Percentiles rank a stretch among this genome's conserved stretches.
These are phyloP conservation scores for Yamadazyma jaroonii DNA, from an alignment of 1,139 yeast genomes.

Conservation along the genomic window DNA sequence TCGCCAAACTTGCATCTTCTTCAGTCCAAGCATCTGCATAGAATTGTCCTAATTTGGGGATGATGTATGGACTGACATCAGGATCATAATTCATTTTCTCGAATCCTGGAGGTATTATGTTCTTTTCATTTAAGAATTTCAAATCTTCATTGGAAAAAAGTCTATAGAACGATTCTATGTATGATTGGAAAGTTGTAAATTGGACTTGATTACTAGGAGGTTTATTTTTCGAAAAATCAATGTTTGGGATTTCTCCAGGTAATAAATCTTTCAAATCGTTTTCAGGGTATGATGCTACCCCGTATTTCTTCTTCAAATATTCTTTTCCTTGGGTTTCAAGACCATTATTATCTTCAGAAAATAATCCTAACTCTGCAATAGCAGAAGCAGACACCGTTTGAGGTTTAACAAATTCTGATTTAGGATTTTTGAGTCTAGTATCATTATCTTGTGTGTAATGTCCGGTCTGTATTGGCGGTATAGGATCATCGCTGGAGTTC, in stretches of 20 bases:
- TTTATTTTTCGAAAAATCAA: slow-evolving; percentile 80
- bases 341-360: slow-evolving; percentile 56
- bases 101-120: slow-evolving; percentile 53
- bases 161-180: slow-evolving; percentile 82
- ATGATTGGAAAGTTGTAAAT: slow-evolving; percentile 81
- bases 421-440: slow-evolving; percentile 67
- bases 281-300: slow-evolving; percentile 86
- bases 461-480: slow-evolving; percentile 48
- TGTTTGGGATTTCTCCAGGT: slow-evolving; percentile 87
- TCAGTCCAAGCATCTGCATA: slow-evolving; percentile 86
- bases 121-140: slow-evolving; percentile 63
- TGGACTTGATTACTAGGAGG: slow-evolving; percentile 89
- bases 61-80: slow-evolving; percentile 61
- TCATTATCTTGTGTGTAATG: slow-evolving; percentile 50
- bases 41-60: slow-evolving; percentile 82
- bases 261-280: slow-evolving; percentile 69
- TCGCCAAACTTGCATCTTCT: slow-evolving; percentile 58
- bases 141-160: slow-evolving; percentile 77
- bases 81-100: slow-evolving; percentile 57
- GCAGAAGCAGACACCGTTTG: slow-evolving; percentile 74
- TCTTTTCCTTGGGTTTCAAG: slow-evolving; percentile 65
- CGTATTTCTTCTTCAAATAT: slow-evolving; percentile 71
- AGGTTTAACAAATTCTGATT: slow-evolving; percentile 71
- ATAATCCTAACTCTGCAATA: slow-evolving; percentile 59
- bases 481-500: slow-evolving; percentile 30